Evolutionary conservation across 345 rosid species (phyloP).

Genomic region (Erodium maritimum): DNA sequence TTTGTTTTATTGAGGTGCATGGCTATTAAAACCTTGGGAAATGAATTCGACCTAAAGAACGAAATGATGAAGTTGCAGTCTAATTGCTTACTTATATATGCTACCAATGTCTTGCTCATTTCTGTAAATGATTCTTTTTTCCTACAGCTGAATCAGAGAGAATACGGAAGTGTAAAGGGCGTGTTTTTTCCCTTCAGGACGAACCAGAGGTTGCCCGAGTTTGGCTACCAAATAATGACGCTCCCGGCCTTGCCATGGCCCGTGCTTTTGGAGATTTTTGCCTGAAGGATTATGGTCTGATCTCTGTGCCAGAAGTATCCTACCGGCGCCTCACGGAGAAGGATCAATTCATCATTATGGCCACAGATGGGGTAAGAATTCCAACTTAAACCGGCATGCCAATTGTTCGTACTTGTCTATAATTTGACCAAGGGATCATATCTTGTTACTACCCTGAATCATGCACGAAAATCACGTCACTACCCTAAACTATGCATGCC

Average conservation of each 20-base stretch:
- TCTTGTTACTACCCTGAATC: no score
- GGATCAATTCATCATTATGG: conserved; percentile 90
- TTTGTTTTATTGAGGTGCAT: neutral
- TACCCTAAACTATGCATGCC: no score
- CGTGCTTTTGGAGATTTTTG: conserved; percentile 99
- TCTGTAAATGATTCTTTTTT: neutral
- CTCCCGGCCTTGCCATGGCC: conserved; percentile 99
- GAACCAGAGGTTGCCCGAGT: conserved; percentile 96
- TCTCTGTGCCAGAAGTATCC: conserved; percentile 86
- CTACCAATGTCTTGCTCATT: neutral
- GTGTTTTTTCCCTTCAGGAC: conserved; percentile 89
- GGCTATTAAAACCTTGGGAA: neutral
- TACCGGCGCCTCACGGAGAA: conserved; percentile 48
- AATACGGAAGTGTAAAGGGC: conserved; percentile 69
- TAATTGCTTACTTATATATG: conserved; percentile 1
- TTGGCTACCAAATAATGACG: conserved; percentile 86
- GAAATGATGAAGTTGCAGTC: neutral
- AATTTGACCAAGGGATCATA: no score
- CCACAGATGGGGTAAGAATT: conserved; percentile 80
- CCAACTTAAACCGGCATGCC: conserved; percentile 2
- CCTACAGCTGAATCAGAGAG: conserved; percentile 86
- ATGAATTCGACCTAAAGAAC: neutral
- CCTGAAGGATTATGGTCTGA: conserved; percentile 90
- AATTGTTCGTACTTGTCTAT: neutral
- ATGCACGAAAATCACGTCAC: no score